Evolutionary conservation across 345 rosid genomes (phyloP).

Genomic region (Firmiana major): DNA sequence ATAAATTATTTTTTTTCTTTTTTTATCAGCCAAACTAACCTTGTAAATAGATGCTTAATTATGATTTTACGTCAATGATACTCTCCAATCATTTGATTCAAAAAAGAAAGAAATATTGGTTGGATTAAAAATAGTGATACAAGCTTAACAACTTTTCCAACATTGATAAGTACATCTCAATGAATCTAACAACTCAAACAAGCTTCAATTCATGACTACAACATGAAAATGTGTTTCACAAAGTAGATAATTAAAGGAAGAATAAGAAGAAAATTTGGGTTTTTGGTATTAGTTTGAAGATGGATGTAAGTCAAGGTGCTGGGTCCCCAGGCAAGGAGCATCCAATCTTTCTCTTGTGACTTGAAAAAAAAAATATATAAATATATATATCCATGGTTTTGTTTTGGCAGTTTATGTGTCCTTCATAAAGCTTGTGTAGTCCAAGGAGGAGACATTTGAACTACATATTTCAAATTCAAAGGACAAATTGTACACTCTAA

Average conservation of each 20-base stretch:
- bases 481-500: slow-evolving; percentile 24
- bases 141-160: background rate
- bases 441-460: slow-evolving; percentile 32
- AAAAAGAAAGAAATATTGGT: background rate
- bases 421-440: slow-evolving; percentile 25
- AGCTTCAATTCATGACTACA: background rate
- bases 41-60: background rate
- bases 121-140: background rate
- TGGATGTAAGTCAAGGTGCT: slow-evolving; percentile 9
- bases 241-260: background rate
- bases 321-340: slow-evolving; percentile 19
- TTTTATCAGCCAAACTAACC: too few relatives aligned
- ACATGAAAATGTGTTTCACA: slow-evolving; percentile 5
- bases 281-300: background rate
- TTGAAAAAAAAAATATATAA: background rate
- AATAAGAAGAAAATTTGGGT: background rate
- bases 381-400: slow-evolving; percentile 3
- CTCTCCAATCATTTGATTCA: background rate
- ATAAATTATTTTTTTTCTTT: too few relatives aligned
- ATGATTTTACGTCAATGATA: background rate
- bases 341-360: background rate
- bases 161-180: background rate
- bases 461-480: slow-evolving; percentile 26
- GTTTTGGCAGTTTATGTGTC: slow-evolving; percentile 22
- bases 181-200: background rate